These are phyloP conservation scores for Globisporangium cylindrosporum DNA, from an alignment of 352 stramenopile species.

Conservation along the genomic window DNA sequence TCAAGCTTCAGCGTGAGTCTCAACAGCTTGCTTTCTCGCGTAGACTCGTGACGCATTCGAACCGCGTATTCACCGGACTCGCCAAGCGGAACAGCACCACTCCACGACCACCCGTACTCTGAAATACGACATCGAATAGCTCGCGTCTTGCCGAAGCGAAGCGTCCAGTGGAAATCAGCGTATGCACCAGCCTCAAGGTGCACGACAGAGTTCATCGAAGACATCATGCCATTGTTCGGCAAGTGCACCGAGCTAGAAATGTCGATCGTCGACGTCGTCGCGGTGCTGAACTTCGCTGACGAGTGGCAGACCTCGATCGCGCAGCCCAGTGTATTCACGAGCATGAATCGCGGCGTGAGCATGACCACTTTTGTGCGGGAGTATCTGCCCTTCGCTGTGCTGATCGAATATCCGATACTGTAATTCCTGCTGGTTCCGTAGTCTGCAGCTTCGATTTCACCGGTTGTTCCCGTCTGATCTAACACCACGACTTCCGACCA, in stretches of 20 bases:
- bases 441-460: conserved; percentile 71
- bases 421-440: conserved; percentile 60
- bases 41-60: conserved; percentile 81
- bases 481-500: conserved; percentile 74
- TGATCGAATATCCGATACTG: conserved; percentile 83
- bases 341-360: conserved; percentile 80
- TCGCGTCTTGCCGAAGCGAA: conserved; percentile 62
- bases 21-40: conserved; percentile 72
- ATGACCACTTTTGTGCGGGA: conserved; percentile 88
- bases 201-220: conserved; percentile 63
- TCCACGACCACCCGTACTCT: conserved; percentile 82
- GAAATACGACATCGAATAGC: conserved; percentile 77
- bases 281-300: conserved; percentile 46
- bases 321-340: conserved; percentile 74
- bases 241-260: conserved; percentile 36
- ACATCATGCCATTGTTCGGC: conserved; percentile 49
- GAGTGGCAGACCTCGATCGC: conserved; percentile 81
- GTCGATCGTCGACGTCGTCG: conserved; percentile 39
- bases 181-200: conserved; percentile 70
- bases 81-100: conserved; percentile 66
- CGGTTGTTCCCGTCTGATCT: conserved; percentile 72
- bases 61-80: conserved; percentile 82
- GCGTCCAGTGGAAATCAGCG: conserved; percentile 83
- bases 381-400: conserved; percentile 66
- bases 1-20: conserved; percentile 80